Base-by-base conservation (phyloP, 2,329 filamentous ascomycete genomes). In the Colletotrichum incanum region DNA sequence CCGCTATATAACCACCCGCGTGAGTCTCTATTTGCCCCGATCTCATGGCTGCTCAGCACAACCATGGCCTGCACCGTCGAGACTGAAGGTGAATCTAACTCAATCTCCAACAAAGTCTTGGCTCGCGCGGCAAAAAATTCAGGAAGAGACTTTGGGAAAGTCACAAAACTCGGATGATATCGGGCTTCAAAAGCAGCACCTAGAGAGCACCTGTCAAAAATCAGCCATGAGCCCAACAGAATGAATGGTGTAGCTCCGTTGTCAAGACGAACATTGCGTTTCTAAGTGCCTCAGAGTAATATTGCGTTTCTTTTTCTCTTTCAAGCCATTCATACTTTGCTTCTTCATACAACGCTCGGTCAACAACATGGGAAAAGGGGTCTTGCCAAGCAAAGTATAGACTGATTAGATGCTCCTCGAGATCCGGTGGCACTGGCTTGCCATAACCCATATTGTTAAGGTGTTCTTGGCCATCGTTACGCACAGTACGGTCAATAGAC, bases 161-260 rank as follows among this genome's bases (percentile, higher is more conserved):
- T 70, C 16, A 66, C 55, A 3, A 84, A 83, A 3, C 80, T 82
- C 1, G 83, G 82, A 59, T 84, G 83, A 62, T 84, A 83, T 14
- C 82, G 78, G 23, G 81, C 76, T 65, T 84, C 83, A n/a, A 84
- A 85, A 1, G 83, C 81, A 45, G 82, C 82, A 26, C 83, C 83
- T 7, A 85, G 77, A 9, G 82, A 79, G 34, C 83, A 84, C 79
- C 82, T 84, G 37, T 2, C 16, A 20, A 34, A 14, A 41, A 14
- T 23, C 14, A 20, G 41, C 16, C 23, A 58, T 26, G 1, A 3
- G 6, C 2, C 4, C 7, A 11, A 37, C 23, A 4, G 12, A 4
- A 23, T 3, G 8, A 31, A 31, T 1, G 8, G 23, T 11, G 3
- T 1, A 26, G 20, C 2, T 56, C 16, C 12, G 4, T 12, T 2